Evolutionary conservation across 371 early-diverging fungal genomes (phyloP).

Genomic region (Polyrhizophydium stewartii): DNA sequence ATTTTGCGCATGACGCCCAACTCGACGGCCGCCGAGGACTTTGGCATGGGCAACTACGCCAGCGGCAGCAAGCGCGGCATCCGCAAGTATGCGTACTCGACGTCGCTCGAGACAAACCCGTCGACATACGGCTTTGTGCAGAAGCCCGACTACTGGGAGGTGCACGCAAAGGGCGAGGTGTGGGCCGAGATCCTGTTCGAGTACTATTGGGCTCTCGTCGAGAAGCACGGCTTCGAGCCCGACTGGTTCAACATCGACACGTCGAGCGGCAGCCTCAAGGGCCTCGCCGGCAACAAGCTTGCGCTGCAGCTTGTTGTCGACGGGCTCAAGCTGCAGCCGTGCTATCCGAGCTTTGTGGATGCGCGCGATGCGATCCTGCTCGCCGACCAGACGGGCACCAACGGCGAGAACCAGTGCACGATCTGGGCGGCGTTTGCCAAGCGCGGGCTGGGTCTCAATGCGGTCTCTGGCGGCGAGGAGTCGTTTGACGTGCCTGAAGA

Average conservation of each 20-base stretch:
- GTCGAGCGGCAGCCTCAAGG: neutral
- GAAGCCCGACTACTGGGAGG: conserved; percentile 86
- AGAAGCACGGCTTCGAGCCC: conserved; percentile 51
- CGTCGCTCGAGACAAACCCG: conserved; percentile 76
- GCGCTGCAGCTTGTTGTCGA: conserved; percentile 74
- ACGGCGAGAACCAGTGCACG: conserved; percentile 71
- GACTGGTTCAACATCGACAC: conserved; percentile 35
- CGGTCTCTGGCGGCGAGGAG: conserved; percentile 7
- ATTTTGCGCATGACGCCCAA: conserved; percentile 66
- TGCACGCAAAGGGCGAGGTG: conserved; percentile 94
- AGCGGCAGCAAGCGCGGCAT: conserved; percentile 74
- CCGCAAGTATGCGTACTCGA: conserved; percentile 85
- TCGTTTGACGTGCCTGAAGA: conserved; percentile 17
- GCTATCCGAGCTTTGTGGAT: conserved; percentile 77
- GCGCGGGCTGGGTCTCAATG: conserved; percentile 74
- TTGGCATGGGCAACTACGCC: conserved; percentile 83
- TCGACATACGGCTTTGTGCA: conserved; percentile 77
- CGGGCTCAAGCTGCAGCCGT: conserved; percentile 87
- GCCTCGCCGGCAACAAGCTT: neutral
- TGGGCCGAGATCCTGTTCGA: conserved; percentile 84
- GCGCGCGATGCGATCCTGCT: conserved; percentile 88
- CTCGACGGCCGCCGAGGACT: conserved; percentile 56
- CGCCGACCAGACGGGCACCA: conserved; percentile 76
- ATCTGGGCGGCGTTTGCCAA: conserved; percentile 87
- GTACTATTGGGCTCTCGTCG: conserved; percentile 60